Percentiles rank a stretch among this genome's conserved stretches.
phyloP scores from a whole-genome alignment of 805 yeast species.

The Candida lessepsii region DNA sequence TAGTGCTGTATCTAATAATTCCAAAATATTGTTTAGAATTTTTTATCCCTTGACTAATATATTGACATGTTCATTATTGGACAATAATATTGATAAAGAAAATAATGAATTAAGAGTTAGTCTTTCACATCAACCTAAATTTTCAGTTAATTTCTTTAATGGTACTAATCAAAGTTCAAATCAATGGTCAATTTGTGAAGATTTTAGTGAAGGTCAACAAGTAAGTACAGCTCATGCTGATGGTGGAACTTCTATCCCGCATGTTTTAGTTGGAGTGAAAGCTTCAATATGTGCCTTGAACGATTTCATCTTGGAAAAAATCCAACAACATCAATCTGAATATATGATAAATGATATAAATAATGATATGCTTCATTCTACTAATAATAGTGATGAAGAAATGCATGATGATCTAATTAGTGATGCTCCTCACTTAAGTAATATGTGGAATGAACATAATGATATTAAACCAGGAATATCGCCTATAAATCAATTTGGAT shows the following conservation, averaged over 20 bases:
- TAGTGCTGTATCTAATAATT: constrained; percentile 65
- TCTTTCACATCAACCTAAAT: constrained; percentile 64
- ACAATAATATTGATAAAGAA: constrained; percentile 42
- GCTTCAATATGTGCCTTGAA: constrained; percentile 52
- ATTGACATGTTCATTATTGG: constrained; percentile 54
- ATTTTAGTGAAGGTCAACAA: constrained; percentile 81
- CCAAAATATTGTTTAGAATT: constrained; percentile 68
- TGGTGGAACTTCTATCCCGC: constrained; percentile 61
- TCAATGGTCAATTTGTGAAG: constrained; percentile 81
- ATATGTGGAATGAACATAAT: constrained; percentile 12
- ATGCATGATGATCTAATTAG: constrained; percentile 11
- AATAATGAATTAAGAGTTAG: constrained; percentile 48
- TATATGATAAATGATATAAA: constrained; percentile 12
- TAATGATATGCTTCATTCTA: neutral
- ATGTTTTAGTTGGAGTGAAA: constrained; percentile 59
- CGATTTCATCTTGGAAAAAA: constrained; percentile 49
- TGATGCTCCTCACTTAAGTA: constrained; percentile 5
- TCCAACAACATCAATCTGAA: constrained; percentile 16
- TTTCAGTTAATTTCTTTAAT: constrained; percentile 71
- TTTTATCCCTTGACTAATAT: constrained; percentile 68
- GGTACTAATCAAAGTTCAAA: constrained; percentile 52
- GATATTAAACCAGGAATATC: constrained; percentile 16
- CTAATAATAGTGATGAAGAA: constrained; percentile 13
- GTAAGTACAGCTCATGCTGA: constrained; percentile 65
- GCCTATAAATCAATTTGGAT: constrained; percentile 20